These are phyloP conservation scores for Thinopyrum elongatum DNA, from an alignment of 176 grass and related monocot genomes.

Conservation along the genomic window DNA sequence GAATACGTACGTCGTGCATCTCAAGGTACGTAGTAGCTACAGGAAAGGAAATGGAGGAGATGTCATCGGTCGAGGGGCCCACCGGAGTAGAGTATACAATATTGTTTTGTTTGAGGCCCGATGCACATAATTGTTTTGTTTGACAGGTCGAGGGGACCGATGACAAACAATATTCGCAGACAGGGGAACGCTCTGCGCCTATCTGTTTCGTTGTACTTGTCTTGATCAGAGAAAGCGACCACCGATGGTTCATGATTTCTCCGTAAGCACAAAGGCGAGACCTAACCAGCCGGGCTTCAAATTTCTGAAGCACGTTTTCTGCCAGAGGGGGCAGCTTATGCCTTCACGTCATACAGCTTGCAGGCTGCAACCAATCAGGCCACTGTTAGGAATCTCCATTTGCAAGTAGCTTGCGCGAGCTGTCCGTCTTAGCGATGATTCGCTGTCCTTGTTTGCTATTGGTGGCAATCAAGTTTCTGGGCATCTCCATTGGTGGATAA, in stretches of 20 bases:
- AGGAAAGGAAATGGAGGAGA: neutral
- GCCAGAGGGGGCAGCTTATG: neutral
- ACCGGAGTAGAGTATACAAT: neutral
- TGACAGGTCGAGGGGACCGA: too few relatives aligned
- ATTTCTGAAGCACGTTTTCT: slow-evolving; percentile 25
- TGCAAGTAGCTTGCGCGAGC: slow-evolving; percentile 4
- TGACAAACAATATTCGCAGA: slow-evolving; percentile 15
- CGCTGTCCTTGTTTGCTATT: slow-evolving; percentile 31
- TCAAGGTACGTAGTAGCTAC: neutral
- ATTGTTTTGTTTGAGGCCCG: too few relatives aligned
- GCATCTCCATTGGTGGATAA: slow-evolving; percentile 37
- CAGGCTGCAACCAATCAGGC: slow-evolving; percentile 28
- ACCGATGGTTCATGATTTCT: too few relatives aligned
- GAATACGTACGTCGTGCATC: neutral
- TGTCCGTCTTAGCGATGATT: slow-evolving; percentile 25
- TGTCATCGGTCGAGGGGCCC: neutral
- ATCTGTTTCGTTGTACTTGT: slow-evolving; percentile 26
- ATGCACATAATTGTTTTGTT: too few relatives aligned
- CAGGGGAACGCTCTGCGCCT: slow-evolving; percentile 24
- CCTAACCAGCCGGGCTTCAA: neutral
- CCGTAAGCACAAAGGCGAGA: neutral
- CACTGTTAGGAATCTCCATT: slow-evolving; percentile 12
- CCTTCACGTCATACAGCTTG: slow-evolving; percentile 33
- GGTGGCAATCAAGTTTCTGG: slow-evolving; percentile 13
- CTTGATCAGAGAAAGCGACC: slow-evolving; percentile 17